Conservation (phyloP, 129 eudicot species). For the Tagetes erecta region DNA sequence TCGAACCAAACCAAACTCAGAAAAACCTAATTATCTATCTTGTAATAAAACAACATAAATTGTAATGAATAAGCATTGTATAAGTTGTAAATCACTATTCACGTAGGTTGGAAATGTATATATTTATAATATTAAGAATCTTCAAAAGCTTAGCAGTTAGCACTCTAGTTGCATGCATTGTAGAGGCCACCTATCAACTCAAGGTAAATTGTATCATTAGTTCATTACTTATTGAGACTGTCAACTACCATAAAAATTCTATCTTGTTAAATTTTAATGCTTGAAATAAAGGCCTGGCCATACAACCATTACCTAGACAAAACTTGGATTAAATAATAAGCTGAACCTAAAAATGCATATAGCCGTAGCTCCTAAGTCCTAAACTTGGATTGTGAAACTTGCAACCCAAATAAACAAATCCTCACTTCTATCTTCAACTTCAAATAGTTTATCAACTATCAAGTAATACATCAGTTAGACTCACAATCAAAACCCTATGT, state of each 20-base stretch:
- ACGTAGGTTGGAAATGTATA: too few relatives aligned
- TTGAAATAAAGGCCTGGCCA: background rate
- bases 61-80: too few relatives aligned
- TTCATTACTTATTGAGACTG: too few relatives aligned
- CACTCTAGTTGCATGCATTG: background rate
- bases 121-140: too few relatives aligned
- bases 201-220: background rate
- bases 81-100: too few relatives aligned
- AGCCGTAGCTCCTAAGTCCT: slow-evolving; percentile 1
- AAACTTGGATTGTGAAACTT: too few relatives aligned
- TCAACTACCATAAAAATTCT: background rate
- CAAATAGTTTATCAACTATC: background rate
- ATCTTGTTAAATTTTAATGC: background rate
- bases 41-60: background rate
- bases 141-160: background rate
- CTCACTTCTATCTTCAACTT: background rate
- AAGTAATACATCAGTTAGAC: background rate
- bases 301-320: background rate
- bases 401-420: slow-evolving; percentile 7
- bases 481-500: background rate
- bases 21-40: background rate
- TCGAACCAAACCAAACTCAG: too few relatives aligned
- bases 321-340: background rate
- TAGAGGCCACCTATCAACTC: background rate
- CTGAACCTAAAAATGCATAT: background rate